phyloP scores from a whole-genome alignment of 2,329 filamentous ascomycete genomes.

The Cytospora paraplurivora region DNA sequence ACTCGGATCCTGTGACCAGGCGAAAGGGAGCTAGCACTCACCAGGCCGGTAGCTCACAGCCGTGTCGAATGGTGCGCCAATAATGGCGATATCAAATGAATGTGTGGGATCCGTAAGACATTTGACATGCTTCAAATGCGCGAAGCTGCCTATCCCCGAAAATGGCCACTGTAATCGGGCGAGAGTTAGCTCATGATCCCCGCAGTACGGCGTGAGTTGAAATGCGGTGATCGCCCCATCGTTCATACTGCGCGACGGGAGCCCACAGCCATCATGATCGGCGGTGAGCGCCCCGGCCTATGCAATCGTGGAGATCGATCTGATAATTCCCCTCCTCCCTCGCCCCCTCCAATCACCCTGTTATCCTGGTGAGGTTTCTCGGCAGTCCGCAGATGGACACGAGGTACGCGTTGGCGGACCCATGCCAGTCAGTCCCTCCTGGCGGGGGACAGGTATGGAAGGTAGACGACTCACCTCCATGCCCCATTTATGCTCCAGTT shows the following conservation, averaged over 20 bases:
- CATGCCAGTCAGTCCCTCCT: not conserved
- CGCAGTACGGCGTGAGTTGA: not conserved
- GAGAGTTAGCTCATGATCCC: slow-evolving; percentile 8
- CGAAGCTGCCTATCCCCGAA: slow-evolving; percentile 74
- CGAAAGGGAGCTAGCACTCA: slow-evolving; percentile 38
- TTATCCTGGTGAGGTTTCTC: slow-evolving; percentile 3
- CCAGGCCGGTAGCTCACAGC: slow-evolving; percentile 70
- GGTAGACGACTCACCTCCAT: slow-evolving; percentile 48
- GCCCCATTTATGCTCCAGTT: slow-evolving; percentile 60
- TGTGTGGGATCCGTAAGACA: slow-evolving; percentile 68
- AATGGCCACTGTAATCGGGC: slow-evolving; percentile 57
- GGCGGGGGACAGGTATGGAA: not conserved
- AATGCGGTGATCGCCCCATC: slow-evolving; percentile 14
- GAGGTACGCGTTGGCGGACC: slow-evolving; percentile 8
- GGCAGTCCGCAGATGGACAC: slow-evolving; percentile 15
- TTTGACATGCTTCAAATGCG: slow-evolving; percentile 68
- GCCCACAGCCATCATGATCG: slow-evolving; percentile 19
- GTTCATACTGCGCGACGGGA: slow-evolving; percentile 14
- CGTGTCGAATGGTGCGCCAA: slow-evolving; percentile 75
- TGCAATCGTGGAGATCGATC: slow-evolving; percentile 11
- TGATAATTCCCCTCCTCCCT: not conserved
- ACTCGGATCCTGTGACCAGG: not conserved
- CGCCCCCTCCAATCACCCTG: not conserved
- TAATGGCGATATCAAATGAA: slow-evolving; percentile 69
- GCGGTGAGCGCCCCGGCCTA: slow-evolving; percentile 17